phyloP scores from a whole-genome alignment of 176 grass and related monocot species.

The Rhynchospora pubera region DNA sequence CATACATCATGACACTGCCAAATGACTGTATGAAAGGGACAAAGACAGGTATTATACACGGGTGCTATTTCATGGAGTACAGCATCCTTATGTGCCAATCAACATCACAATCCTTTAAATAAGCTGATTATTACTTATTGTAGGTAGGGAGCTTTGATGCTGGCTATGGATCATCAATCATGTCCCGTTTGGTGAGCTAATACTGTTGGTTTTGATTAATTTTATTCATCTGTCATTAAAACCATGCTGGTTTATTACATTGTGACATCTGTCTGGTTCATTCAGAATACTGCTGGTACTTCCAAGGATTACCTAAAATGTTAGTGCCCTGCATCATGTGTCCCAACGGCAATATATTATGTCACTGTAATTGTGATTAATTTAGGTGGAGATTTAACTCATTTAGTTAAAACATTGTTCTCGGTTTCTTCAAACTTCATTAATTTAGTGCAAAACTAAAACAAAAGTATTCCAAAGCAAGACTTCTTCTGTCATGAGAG shows the following conservation, averaged over 20 bases:
- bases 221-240: not conserved
- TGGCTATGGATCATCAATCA: slow-evolving; percentile 92
- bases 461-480: not conserved
- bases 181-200: slow-evolving; percentile 77
- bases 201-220: not conserved
- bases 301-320: not conserved
- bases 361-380: not conserved
- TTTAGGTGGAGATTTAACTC: not conserved
- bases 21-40: not conserved
- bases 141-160: slow-evolving; percentile 97
- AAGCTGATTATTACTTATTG: not conserved
- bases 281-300: not conserved
- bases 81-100: not conserved
- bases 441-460: not conserved
- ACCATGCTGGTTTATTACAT: no score
- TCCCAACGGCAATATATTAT: not conserved
- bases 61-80: not conserved
- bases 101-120: not conserved
- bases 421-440: not conserved
- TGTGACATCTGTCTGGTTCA: no score
- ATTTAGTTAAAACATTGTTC: not conserved
- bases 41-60: not conserved
- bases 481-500: not conserved
- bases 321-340: not conserved
- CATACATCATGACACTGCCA: not conserved